A percentile compares a stretch with the other conserved stretches of the same genome.
phyloP scores from a whole-genome alignment of 352 stramenopile species.

The Bremia lactucae region DNA sequence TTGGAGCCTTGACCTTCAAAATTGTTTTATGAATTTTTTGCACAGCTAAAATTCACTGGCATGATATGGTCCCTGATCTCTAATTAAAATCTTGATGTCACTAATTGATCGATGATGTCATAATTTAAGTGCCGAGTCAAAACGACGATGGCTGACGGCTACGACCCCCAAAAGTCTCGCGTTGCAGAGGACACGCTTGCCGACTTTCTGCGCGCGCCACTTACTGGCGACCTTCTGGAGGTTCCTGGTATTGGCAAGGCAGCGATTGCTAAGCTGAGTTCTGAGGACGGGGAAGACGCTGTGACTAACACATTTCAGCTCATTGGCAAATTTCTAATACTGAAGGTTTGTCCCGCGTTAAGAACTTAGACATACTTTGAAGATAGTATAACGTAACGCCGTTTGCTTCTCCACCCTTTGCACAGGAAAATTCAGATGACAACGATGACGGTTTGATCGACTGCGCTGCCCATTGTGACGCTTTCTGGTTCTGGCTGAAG shows the following conservation, averaged over 20 bases:
- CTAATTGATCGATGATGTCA: no score
- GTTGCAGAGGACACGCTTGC: slow-evolving; percentile 86
- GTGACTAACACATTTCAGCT: slow-evolving; percentile 97
- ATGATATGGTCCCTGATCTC: no score
- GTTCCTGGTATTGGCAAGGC: slow-evolving; percentile 91
- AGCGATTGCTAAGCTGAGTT: slow-evolving; percentile 78
- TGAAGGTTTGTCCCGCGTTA: slow-evolving; percentile 42
- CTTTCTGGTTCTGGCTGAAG: slow-evolving; percentile 96
- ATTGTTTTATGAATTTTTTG: no score
- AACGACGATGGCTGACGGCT: slow-evolving; percentile 59
- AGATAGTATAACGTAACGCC: no score
- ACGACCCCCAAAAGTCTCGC: slow-evolving; percentile 88
- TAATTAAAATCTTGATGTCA: no score
- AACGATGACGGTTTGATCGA: slow-evolving; percentile 85
- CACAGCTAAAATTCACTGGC: no score
- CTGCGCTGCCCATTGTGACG: slow-evolving; percentile 90
- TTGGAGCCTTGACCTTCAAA: no score
- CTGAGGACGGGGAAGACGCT: slow-evolving; percentile 68
- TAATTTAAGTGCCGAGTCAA: no score
- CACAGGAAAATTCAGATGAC: slow-evolving; percentile 71
- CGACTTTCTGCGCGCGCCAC: slow-evolving; percentile 85
- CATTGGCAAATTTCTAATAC: slow-evolving; percentile 90
- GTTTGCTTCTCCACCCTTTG: slow-evolving; percentile 18
- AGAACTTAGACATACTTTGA: no score
- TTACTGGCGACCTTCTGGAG: slow-evolving; percentile 89